These are phyloP conservation scores for Aspergillus ochraceus DNA, from an alignment of 2,329 filamentous ascomycete genomes.

Conservation along the genomic window DNA sequence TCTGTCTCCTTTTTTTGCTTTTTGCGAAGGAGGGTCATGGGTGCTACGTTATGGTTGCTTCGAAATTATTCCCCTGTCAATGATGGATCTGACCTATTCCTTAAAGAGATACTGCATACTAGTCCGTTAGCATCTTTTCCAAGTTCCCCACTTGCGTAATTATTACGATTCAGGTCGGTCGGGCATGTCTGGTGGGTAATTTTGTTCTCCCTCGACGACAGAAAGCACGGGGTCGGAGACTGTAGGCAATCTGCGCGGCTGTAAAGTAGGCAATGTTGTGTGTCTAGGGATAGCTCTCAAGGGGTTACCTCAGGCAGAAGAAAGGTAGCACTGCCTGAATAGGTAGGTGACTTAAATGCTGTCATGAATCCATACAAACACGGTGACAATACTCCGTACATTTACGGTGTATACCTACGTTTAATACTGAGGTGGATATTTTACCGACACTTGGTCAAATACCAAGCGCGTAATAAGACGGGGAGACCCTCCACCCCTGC, in stretches of 20 bases:
- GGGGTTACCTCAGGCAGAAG: neutral
- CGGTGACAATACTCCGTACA: neutral
- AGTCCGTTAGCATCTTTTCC: neutral
- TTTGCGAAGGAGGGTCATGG: conserved; percentile 7
- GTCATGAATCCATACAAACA: too few species aligned
- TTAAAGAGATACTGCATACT: conserved; percentile 19
- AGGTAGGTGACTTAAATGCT: neutral
- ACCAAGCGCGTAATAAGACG: neutral
- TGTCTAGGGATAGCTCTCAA: neutral
- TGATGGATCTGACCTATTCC: conserved; percentile 18
- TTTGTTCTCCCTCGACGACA: neutral
- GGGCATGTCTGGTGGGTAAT: neutral
- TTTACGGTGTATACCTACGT: neutral
- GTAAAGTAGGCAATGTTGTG: neutral
- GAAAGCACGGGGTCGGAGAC: neutral
- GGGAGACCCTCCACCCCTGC: neutral
- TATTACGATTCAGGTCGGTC: neutral
- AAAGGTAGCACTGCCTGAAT: neutral
- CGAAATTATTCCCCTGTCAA: conserved; percentile 13
- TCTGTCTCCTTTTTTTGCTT: conserved; percentile 8
- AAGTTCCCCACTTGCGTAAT: neutral
- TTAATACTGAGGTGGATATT: neutral
- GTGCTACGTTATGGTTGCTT: conserved; percentile 7
- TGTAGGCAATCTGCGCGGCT: neutral
- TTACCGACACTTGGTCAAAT: neutral